Evolutionary conservation across 352 stramenopile genomes (phyloP).

Genomic region (Phytopythium litorale): DNA sequence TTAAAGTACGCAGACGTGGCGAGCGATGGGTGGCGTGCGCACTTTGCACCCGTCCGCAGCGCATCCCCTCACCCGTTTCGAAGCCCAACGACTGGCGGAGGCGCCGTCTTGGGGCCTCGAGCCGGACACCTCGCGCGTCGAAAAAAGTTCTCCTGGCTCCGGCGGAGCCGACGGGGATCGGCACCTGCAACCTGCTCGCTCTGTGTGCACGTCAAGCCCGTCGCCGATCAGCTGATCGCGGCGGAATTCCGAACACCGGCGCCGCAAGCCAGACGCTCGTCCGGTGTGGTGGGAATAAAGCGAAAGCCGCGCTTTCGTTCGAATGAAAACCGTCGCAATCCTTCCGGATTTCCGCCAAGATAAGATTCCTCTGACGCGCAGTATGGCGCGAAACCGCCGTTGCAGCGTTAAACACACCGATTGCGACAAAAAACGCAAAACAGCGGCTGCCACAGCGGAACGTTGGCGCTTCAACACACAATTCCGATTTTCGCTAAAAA

Average conservation of each 20-base stretch:
- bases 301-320: too few relatives aligned
- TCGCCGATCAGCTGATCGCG: neutral
- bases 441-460: too few relatives aligned
- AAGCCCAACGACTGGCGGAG: conserved; percentile 7
- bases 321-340: neutral
- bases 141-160: conserved; percentile 29
- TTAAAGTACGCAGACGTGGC: conserved; percentile 14
- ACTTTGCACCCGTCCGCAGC: conserved; percentile 6
- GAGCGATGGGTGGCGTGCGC: conserved; percentile 8
- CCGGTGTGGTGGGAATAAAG: too few relatives aligned
- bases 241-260: neutral
- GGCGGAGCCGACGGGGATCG: neutral
- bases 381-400: neutral
- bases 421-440: neutral
- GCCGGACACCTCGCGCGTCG: too few relatives aligned
- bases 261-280: neutral
- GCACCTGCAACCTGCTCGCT: neutral
- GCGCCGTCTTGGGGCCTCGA: conserved; percentile 2
- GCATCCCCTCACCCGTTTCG: conserved; percentile 4
- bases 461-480: too few relatives aligned
- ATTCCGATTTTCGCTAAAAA: neutral
- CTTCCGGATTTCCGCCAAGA: neutral
- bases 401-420: neutral
- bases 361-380: neutral
- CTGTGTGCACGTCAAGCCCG: too few relatives aligned